These are phyloP conservation scores for Chlorella sp. DNA, from an alignment of 139 green algal species.

Conservation along the genomic window DNA sequence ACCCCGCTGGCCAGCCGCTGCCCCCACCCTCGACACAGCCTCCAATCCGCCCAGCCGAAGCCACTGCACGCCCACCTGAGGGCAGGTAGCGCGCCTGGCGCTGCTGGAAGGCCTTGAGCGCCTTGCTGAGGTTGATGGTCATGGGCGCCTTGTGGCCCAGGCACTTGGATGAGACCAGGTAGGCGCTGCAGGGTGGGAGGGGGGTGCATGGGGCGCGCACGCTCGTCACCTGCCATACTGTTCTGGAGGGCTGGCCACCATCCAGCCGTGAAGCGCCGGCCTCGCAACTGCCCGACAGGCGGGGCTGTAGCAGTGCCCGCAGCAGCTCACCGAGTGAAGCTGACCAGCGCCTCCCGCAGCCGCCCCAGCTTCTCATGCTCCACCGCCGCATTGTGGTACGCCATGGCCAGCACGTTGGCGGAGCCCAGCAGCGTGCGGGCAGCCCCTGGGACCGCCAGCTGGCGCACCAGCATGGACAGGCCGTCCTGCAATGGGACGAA, in stretches of 20 bases:
- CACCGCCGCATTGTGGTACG: conserved; percentile 50
- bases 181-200: conserved; percentile 7
- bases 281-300: too few relatives aligned
- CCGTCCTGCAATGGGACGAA: neutral
- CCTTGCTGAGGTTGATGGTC: conserved; percentile 11
- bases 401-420: conserved; percentile 52
- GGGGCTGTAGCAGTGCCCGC: accelerated
- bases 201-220: too few relatives aligned
- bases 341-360: conserved; percentile 44
- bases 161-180: conserved; percentile 29
- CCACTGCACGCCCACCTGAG: neutral
- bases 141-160: conserved; percentile 19
- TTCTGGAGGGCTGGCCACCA: too few relatives aligned
- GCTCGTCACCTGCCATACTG: too few relatives aligned
- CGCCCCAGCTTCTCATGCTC: conserved; percentile 49
- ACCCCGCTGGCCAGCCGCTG: too few relatives aligned
- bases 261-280: too few relatives aligned
- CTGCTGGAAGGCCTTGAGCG: conserved; percentile 31
- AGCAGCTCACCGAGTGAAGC: conserved; percentile 27
- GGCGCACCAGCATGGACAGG: conserved; percentile 12
- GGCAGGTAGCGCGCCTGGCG: conserved; percentile 29
- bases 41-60: too few relatives aligned
- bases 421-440: neutral
- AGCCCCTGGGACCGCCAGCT: neutral
- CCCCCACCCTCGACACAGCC: neutral